These are phyloP conservation scores for Phytopythium mirpurense DNA, from an alignment of 352 stramenopile species.

Conservation along the genomic window DNA sequence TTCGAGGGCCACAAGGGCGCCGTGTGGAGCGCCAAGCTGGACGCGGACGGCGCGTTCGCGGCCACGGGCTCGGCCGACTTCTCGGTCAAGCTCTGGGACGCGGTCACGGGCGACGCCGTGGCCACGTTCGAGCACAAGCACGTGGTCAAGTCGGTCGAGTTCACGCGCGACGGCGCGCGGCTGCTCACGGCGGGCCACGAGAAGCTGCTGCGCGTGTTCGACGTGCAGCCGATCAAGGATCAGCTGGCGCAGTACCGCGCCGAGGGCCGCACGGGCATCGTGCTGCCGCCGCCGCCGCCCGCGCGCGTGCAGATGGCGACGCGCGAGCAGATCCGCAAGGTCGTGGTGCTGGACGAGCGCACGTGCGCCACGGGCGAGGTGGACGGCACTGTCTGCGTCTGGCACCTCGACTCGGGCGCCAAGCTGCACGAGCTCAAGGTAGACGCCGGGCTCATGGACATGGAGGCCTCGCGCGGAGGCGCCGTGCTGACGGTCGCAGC, in stretches of 20 bases:
- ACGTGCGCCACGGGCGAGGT: conserved; percentile 66
- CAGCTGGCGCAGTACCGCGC: conserved; percentile 49
- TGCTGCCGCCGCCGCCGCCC: conserved; percentile 39
- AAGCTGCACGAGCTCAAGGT: conserved; percentile 55
- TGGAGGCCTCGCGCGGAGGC: conserved; percentile 66
- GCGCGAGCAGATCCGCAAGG: conserved; percentile 73
- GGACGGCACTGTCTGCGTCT: conserved; percentile 64
- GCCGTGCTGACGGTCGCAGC: conserved; percentile 88
- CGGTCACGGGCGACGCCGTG: conserved; percentile 91
- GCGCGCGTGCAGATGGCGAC: conserved; percentile 48
- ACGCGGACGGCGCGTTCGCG: conserved; percentile 73
- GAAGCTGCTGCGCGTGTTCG: conserved; percentile 92
- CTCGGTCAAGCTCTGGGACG: conserved; percentile 95
- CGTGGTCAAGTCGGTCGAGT: conserved; percentile 96
- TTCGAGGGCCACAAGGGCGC: conserved; percentile 97
- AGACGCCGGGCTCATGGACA: conserved; percentile 76
- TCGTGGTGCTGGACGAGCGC: conserved; percentile 51
- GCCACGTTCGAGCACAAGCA: conserved; percentile 95
- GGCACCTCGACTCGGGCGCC: conserved; percentile 51
- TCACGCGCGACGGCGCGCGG: conserved; percentile 77
- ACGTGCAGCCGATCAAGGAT: conserved; percentile 61
- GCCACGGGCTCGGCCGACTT: conserved; percentile 95
- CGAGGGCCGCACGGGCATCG: conserved; percentile 57
- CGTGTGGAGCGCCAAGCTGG: conserved; percentile 90
- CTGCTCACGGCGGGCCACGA: conserved; percentile 94